Conservation (phyloP, 202 grass and related monocot genomes). For the Tripidium arundinaceum region DNA sequence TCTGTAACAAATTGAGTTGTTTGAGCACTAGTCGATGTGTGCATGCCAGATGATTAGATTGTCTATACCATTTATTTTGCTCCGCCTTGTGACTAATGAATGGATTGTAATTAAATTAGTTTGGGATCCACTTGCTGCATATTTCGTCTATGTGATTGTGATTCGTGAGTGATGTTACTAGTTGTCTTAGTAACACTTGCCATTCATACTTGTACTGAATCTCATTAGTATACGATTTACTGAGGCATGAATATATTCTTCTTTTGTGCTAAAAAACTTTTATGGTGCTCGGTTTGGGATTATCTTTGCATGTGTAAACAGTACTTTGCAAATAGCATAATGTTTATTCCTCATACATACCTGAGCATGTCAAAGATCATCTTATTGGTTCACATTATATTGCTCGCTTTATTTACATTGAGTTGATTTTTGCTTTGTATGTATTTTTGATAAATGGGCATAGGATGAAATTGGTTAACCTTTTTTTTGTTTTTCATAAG, state of each 20-base stretch:
- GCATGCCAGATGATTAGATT: not conserved
- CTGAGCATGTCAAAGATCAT: not conserved
- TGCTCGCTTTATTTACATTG: not conserved
- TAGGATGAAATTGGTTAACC: not conserved
- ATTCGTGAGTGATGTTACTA: not conserved
- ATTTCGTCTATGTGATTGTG: not conserved
- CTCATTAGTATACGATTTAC: not conserved
- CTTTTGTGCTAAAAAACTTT: not conserved
- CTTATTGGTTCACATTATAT: not conserved
- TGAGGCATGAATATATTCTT: not conserved
- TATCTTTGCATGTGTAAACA: not conserved
- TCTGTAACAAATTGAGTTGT: not conserved
- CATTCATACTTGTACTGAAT: not conserved
- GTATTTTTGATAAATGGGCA: not conserved
- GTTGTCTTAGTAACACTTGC: not conserved
- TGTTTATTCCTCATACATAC: not conserved
- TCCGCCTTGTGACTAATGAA: not conserved
- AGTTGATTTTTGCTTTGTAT: not conserved
- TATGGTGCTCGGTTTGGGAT: not conserved
- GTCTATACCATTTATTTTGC: not conserved
- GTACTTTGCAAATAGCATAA: not conserved
- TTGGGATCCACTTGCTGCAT: not conserved
- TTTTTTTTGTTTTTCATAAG: not conserved
- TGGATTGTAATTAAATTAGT: not conserved
- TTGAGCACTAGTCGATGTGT: not conserved